Evolutionary conservation across 768 basidiomycete species (phyloP).

Genomic region (Mycena pura): DNA sequence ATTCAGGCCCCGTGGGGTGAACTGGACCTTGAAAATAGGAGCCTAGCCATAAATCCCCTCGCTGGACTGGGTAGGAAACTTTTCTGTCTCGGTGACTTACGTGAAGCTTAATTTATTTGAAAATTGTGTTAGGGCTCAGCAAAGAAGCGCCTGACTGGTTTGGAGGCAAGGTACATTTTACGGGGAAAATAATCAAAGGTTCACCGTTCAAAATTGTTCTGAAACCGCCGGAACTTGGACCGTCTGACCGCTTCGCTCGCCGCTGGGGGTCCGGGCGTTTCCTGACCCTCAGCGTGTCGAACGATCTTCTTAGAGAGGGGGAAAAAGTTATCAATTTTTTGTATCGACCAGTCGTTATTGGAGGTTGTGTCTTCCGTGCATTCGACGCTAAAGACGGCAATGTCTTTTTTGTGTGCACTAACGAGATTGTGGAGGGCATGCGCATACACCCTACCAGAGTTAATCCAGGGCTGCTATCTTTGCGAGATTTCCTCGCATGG

Average conservation of each 20-base stretch:
- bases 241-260: constrained; percentile 64
- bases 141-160: constrained; percentile 53
- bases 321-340: constrained; percentile 50
- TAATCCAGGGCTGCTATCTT: constrained; percentile 29
- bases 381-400: constrained; percentile 67
- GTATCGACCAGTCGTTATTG: constrained; percentile 57
- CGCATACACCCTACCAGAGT: constrained; percentile 10
- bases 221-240: constrained; percentile 54
- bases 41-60: constrained; percentile 38
- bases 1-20: constrained; percentile 67
- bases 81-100: neutral
- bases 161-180: constrained; percentile 67
- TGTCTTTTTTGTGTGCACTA: constrained; percentile 61
- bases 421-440: constrained; percentile 47
- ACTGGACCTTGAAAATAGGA: constrained; percentile 60
- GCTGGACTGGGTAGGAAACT: constrained; percentile 41
- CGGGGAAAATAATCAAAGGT: constrained; percentile 40
- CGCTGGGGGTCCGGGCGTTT: constrained; percentile 70
- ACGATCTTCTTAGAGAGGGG: constrained; percentile 34
- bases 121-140: constrained; percentile 40
- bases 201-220: constrained; percentile 49
- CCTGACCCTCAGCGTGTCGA: constrained; percentile 55
- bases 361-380: constrained; percentile 60
- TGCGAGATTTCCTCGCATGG: constrained; percentile 50
- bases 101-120: neutral